phyloP scores from a whole-genome alignment of 1,284 basidiomycete genomes.

The Ceratobasidium sp. region DNA sequence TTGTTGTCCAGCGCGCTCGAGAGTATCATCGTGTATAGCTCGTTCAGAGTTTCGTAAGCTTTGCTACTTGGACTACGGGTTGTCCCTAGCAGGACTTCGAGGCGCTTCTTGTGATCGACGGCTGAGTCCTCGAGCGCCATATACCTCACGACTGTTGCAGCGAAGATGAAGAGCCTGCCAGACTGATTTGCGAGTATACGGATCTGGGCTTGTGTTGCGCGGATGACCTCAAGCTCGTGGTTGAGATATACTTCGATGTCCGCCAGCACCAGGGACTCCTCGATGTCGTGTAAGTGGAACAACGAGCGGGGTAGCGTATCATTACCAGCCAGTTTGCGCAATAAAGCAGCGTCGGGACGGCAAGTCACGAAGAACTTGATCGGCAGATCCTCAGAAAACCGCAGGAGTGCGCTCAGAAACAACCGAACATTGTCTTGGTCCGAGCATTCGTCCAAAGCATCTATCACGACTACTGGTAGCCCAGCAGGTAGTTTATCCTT shows the following conservation, averaged over 20 bases:
- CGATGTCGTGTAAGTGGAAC: conserved; percentile 24
- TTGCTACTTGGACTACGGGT: not conserved
- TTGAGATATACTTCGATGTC: conserved; percentile 19
- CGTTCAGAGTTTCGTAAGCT: not conserved
- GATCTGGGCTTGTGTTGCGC: not conserved
- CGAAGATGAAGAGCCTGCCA: conserved; percentile 28
- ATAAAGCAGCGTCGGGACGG: conserved; percentile 6
- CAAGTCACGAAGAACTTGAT: conserved; percentile 36
- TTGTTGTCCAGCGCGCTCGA: not conserved
- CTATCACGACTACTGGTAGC: conserved; percentile 18
- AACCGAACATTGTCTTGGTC: not conserved
- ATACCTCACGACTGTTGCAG: conserved; percentile 20
- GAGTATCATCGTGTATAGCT: conserved; percentile 20
- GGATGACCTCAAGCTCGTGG: not conserved
- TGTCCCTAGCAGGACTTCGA: not conserved
- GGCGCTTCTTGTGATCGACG: not conserved
- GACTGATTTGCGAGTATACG: not conserved
- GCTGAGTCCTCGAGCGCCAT: not conserved
- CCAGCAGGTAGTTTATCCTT: not conserved
- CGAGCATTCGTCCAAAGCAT: conserved; percentile 41
- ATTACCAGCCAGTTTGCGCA: not conserved
- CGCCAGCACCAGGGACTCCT: conserved; percentile 18
- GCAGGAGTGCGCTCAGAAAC: not conserved
- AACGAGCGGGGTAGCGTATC: not conserved
- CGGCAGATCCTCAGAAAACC: not conserved